A percentile compares a stretch with the other conserved stretches of the same genome.
phyloP scores from a whole-genome alignment of 192 early-diverging fungal genomes.

The Coemansia reversa region DNA sequence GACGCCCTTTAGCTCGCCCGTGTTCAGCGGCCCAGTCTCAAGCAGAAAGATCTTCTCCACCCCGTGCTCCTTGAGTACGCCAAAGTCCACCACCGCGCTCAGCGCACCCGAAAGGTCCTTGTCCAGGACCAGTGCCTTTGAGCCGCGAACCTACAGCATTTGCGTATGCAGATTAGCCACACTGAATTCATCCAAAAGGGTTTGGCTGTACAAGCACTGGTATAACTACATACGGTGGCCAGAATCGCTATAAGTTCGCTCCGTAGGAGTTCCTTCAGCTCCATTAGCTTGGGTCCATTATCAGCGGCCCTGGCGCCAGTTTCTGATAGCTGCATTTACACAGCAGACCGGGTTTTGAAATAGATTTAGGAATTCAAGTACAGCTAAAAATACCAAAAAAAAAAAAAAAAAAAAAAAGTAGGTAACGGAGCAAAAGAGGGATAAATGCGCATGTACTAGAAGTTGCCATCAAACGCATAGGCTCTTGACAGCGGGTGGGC shows the following conservation, averaged over 20 bases:
- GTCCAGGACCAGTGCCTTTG: constrained; percentile 90
- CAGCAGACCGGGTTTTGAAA: constrained; percentile 1
- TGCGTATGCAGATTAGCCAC: background rate
- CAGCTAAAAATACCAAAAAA: background rate
- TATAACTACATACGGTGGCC: constrained; percentile 31
- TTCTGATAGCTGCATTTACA: background rate
- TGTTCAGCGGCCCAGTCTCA: constrained; percentile 62
- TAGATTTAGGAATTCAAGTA: background rate
- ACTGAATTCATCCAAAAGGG: background rate
- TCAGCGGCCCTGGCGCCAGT: constrained; percentile 3
- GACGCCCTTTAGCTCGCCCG: constrained; percentile 65
- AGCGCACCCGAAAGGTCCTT: constrained; percentile 77
- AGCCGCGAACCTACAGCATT: constrained; percentile 75
- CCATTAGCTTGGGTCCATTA: constrained; percentile 22
- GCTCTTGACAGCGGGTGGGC: constrained; percentile 74
- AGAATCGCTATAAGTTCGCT: constrained; percentile 51
- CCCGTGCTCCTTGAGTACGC: constrained; percentile 90
- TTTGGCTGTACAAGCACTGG: background rate
- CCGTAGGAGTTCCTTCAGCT: constrained; percentile 44
- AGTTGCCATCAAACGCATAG: constrained; percentile 40
- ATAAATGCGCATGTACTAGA: constrained; percentile 10
- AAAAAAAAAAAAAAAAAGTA: background rate
- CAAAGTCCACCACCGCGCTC: constrained; percentile 85
- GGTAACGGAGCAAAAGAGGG: background rate
- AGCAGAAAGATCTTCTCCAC: constrained; percentile 93